phyloP scores from a whole-genome alignment of 139 green algal species.

The Chlamydomonas incerta region DNA sequence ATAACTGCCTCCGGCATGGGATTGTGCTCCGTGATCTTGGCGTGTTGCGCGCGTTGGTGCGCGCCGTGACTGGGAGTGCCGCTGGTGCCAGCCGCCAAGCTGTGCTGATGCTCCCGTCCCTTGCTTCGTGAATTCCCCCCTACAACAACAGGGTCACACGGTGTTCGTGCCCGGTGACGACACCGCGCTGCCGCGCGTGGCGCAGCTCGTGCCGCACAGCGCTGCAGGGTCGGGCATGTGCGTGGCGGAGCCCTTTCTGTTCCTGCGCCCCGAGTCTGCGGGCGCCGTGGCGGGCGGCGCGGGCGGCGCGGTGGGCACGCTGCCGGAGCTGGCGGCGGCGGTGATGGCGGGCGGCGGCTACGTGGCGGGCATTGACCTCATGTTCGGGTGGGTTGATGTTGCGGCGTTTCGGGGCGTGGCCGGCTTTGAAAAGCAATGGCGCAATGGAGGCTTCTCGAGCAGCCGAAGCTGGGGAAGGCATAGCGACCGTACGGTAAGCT shows the following conservation, averaged over 20 bases:
- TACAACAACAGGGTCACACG: background rate
- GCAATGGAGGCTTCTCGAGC: no score
- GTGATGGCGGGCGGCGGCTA: constrained; percentile 1
- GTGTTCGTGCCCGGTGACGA: constrained; percentile 6
- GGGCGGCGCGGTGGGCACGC: background rate
- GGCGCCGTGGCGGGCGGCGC: background rate
- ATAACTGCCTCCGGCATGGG: no score
- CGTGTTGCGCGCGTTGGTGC: no score
- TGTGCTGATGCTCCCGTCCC: no score
- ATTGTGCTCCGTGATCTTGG: no score
- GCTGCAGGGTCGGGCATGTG: background rate
- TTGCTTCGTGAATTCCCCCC: no score
- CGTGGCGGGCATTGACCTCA: constrained; percentile 16
- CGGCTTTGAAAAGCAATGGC: no score
- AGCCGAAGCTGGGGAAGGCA: no score
- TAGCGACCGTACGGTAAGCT: no score
- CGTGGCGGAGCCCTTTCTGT: constrained; percentile 30
- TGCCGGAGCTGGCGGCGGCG: background rate
- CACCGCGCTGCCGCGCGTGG: background rate
- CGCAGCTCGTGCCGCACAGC: background rate
- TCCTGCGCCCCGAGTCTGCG: constrained; percentile 10
- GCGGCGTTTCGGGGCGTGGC: no score
- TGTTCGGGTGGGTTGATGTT: constrained; percentile 34
- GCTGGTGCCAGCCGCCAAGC: no score
- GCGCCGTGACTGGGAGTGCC: no score